Percentiles rank a stretch among this genome's conserved stretches.
Evolutionary conservation across 2,329 filamentous ascomycete species (phyloP).

Genomic region (Phyllosticta citrichinensis): DNA sequence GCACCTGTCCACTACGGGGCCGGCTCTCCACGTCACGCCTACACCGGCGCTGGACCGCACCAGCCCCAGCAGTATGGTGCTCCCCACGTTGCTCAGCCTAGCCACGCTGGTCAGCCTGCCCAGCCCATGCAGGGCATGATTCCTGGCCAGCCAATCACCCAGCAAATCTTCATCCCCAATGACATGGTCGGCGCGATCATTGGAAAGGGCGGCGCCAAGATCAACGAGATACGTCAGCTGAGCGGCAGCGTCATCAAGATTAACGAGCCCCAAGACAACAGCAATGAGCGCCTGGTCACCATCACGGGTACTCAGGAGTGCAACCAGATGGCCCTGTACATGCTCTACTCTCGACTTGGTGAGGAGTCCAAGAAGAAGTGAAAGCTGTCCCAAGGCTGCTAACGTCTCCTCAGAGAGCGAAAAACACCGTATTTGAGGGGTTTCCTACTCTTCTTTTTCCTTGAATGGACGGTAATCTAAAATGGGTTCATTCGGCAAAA

Average conservation of each 20-base stretch:
- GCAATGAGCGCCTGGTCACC: slow-evolving; percentile 93
- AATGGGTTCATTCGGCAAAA: slow-evolving; percentile 3
- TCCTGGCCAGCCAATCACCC: slow-evolving; percentile 77
- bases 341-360: slow-evolving; percentile 98
- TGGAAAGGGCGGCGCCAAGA: slow-evolving; percentile 96
- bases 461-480: slow-evolving; percentile 3
- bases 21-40: slow-evolving; percentile 58
- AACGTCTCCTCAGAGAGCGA: slow-evolving; percentile 14
- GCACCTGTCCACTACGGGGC: slow-evolving; percentile 71
- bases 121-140: slow-evolving; percentile 62
- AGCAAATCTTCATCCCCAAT: slow-evolving; percentile 98
- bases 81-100: slow-evolving; percentile 37
- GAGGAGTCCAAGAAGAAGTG: slow-evolving; percentile 19
- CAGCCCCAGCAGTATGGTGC: slow-evolving; percentile 60
- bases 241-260: slow-evolving; percentile 99
- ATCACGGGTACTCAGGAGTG: slow-evolving; percentile 97
- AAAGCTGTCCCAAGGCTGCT: slow-evolving; percentile 1
- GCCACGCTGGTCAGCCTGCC: slow-evolving; percentile 59
- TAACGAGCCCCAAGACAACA: slow-evolving; percentile 98
- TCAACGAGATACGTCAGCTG: slow-evolving; percentile 96
- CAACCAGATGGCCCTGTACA: slow-evolving; percentile 99
- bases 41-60: slow-evolving; percentile 69
- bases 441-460: slow-evolving; percentile 1
- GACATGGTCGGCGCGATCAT: slow-evolving; percentile 99
- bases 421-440: slow-evolving; percentile 15